Evolutionary conservation across 1,139 yeast genomes (phyloP).

Genomic region (Saccharomyces hybrid): DNA sequence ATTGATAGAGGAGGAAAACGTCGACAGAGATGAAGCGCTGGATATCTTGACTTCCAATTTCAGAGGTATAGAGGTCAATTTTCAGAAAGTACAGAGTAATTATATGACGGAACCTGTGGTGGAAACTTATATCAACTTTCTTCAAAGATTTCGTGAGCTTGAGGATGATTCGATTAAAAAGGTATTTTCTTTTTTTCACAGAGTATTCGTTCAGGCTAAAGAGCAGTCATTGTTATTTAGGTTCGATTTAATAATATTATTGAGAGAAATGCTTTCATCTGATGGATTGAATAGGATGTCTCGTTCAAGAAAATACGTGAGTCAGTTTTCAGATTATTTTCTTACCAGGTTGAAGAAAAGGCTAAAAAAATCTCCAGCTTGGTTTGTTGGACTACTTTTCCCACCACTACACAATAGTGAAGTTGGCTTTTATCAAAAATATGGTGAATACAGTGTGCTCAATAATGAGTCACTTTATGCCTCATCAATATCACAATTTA

Average conservation of each 20-base stretch:
- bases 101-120: constrained; percentile 36
- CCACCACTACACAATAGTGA: constrained; percentile 47
- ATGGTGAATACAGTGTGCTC: constrained; percentile 36
- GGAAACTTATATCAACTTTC: constrained; percentile 34
- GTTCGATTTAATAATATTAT: constrained; percentile 61
- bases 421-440: constrained; percentile 39
- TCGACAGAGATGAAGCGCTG: constrained; percentile 38
- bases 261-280: constrained; percentile 41
- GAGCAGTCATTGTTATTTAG: constrained; percentile 57
- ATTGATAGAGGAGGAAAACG: constrained; percentile 42
- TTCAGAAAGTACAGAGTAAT: constrained; percentile 42
- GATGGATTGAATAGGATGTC: constrained; percentile 32
- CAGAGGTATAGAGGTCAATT: constrained; percentile 34
- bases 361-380: constrained; percentile 45
- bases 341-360: constrained; percentile 55
- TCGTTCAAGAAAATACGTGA: constrained; percentile 49
- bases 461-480: constrained; percentile 12
- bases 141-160: constrained; percentile 54
- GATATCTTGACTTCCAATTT: constrained; percentile 28
- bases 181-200: constrained; percentile 64
- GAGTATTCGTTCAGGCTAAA: constrained; percentile 59
- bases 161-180: constrained; percentile 53
- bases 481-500: constrained; percentile 22
- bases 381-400: constrained; percentile 64
- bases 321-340: constrained; percentile 58